Evolutionary conservation across 208 protist species (phyloP), one percentile per base, ranked within the genome.

Genomic region (Acanthamoeba sp.): DNA sequence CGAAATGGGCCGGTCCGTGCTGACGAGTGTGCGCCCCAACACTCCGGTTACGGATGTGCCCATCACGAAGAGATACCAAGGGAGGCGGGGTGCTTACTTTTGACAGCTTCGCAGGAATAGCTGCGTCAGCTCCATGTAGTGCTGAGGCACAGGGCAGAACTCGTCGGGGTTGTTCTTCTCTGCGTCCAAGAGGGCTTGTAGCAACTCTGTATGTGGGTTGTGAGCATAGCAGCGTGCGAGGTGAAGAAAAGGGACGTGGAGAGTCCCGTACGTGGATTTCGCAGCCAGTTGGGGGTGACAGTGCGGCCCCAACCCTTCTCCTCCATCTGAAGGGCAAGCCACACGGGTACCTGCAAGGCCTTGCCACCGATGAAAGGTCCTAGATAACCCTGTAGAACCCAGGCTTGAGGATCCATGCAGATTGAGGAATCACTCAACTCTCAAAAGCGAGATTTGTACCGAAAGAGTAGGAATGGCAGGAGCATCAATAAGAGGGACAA

Each of bases 111-210:
- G 29, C 34, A 78, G 69, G 34, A 78, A 78, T 9, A 78, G 38
- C 34, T 78, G 69, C n/a, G 69, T 78, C 2, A 78, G 38, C 34
- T 78, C 69, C 69, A 78, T 78, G 69, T 78, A 78, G 69, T 78
- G 69, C 34, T 78, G 36, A 18, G 69, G 69, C 38, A 78, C 69
- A 3, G 69, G 32, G 38, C 69, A 36, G 38, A 78, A 78, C 69
- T 78, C 34, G 69, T 78, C 69, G 36, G 69, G 69, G 38, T 45
- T 42, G 69, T 78, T 78, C 69, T 78, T 78, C 38, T 78, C 69
- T 38, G 69, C 69, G 14, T 78, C 69, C 69, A 78, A 34, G 7
- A 78, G 69, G 20, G 69, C 69, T 7, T 45, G 29, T 34, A 78
- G 34, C 20, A 45, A 2, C 34, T 78, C 69, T 78, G 69, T 73